Conservation (phyloP, 2,329 filamentous ascomycete genomes). For the Colletotrichum neosansevieriae region DNA sequence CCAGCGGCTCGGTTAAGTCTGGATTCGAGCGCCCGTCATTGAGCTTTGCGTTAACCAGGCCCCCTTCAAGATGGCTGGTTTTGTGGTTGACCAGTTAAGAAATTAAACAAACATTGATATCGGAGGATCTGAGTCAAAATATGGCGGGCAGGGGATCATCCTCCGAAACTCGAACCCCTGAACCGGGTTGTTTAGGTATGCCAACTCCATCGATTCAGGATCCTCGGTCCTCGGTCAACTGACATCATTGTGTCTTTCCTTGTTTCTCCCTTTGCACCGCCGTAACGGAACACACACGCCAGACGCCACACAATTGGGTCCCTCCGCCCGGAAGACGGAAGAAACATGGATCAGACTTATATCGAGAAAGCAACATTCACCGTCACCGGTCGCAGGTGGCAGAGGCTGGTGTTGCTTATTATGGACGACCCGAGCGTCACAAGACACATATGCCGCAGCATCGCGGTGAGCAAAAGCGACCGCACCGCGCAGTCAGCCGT, state of each 20-base stretch:
- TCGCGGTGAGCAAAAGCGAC: slow-evolving; percentile 32
- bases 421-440: slow-evolving; percentile 11
- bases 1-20: slow-evolving; percentile 21
- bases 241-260: slow-evolving; percentile 18
- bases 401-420: slow-evolving; percentile 16
- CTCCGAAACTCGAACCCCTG: slow-evolving; percentile 17
- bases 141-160: slow-evolving; percentile 3
- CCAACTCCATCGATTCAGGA: background rate
- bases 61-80: slow-evolving; percentile 9
- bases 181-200: background rate
- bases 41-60: slow-evolving; percentile 7
- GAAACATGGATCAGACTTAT: slow-evolving; percentile 2
- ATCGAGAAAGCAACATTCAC: slow-evolving; percentile 6
- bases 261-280: background rate
- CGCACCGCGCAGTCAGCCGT: slow-evolving; percentile 23
- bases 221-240: slow-evolving; percentile 29
- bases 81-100: background rate
- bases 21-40: slow-evolving; percentile 3
- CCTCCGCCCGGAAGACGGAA: slow-evolving; percentile 1
- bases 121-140: background rate
- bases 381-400: slow-evolving; percentile 10
- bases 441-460: slow-evolving; percentile 15
- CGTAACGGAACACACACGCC: background rate
- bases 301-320: slow-evolving; percentile 1
- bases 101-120: background rate